Conservation (phyloP, 1,284 basidiomycete species). For the Apiotrichum mycotoxinovorans region DNA sequence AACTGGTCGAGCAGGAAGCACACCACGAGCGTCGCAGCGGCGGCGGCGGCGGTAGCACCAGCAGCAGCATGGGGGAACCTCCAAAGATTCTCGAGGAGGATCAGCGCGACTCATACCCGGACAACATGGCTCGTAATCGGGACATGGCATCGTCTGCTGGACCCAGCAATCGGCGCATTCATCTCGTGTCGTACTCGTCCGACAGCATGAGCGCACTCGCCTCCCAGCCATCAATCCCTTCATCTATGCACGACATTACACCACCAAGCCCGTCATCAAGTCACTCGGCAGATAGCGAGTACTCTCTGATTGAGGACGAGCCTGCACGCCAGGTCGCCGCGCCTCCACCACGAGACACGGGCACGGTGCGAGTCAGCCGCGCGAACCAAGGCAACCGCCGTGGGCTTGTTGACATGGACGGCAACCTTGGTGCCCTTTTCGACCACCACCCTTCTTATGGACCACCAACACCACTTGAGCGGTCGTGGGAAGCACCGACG, state of each 20-base stretch:
- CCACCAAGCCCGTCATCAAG: constrained; percentile 5
- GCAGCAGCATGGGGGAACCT: background rate
- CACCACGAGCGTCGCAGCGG: background rate
- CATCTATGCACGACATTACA: background rate
- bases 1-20: constrained; percentile 10
- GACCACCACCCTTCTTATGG: constrained; percentile 16
- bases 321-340: background rate
- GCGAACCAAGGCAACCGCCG: background rate
- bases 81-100: background rate
- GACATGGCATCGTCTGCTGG: constrained; percentile 2
- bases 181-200: constrained; percentile 17
- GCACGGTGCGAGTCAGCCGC: background rate
- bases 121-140: background rate
- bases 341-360: background rate
- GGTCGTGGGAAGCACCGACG: constrained; percentile 4
- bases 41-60: too few species aligned
- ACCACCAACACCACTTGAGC: constrained; percentile 13
- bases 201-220: constrained; percentile 8
- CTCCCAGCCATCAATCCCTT: background rate
- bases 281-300: constrained; percentile 20
- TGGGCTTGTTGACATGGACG: constrained; percentile 11
- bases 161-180: constrained; percentile 18
- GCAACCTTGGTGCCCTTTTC: constrained; percentile 10
- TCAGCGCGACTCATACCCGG: background rate
- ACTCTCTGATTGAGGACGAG: constrained; percentile 15